Conservation (phyloP, 441 rosid genomes). For the Adansonia gregorii region DNA sequence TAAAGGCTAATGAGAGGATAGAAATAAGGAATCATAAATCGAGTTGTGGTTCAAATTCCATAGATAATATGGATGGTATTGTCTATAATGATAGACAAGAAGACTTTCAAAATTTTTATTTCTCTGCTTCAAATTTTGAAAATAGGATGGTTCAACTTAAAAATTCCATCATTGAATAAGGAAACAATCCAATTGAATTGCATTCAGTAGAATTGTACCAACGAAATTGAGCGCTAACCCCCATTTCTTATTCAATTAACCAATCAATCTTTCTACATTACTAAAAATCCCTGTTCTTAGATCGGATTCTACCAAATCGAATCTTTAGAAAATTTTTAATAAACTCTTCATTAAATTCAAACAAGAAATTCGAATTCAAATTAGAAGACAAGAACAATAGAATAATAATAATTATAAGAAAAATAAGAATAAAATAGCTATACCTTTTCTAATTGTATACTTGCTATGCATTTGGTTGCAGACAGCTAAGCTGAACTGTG, state of each 20-base stretch:
- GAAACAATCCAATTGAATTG: neutral
- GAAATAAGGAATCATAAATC: neutral
- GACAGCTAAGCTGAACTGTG: slow-evolving; percentile 73
- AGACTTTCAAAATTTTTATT: neutral
- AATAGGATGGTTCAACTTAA: neutral
- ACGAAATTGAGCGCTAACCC: no score
- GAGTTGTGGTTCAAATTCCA: neutral
- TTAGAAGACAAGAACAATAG: no score
- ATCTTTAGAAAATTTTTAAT: no score
- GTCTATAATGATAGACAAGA: neutral
- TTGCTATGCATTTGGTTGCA: slow-evolving; percentile 60
- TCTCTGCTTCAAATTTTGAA: neutral
- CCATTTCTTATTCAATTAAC: no score
- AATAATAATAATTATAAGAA: no score
- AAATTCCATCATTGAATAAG: neutral
- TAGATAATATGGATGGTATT: slow-evolving; percentile 1
- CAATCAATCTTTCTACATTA: no score
- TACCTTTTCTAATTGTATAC: slow-evolving; percentile 61
- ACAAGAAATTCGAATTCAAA: no score
- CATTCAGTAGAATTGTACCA: no score
- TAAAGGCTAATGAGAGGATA: no score
- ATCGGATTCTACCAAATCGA: no score
- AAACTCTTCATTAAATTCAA: no score
- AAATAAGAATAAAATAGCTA: neutral
- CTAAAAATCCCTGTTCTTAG: no score